Evolutionary conservation across 352 stramenopile genomes (phyloP).

Genomic region (Thraustotheca clavata): DNA sequence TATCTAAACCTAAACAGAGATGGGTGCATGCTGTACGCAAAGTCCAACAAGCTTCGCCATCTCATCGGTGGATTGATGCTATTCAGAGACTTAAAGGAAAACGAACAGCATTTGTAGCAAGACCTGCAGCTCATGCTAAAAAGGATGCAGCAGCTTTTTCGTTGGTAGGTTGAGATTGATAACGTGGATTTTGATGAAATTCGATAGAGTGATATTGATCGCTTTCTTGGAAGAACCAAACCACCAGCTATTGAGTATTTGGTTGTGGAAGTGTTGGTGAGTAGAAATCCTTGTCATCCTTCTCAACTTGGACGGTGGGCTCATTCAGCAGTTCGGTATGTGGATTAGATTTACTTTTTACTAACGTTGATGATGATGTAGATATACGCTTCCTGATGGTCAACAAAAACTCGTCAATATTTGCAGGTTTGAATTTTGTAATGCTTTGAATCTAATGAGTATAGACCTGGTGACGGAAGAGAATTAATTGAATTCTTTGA

Average conservation of each 20-base stretch:
- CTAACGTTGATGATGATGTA: background rate
- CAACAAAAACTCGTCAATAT: slow-evolving; percentile 23
- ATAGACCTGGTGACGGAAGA: slow-evolving; percentile 17
- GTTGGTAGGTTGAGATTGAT: background rate
- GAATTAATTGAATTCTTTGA: slow-evolving; percentile 24
- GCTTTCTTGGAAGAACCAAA: slow-evolving; percentile 14
- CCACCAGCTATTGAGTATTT: slow-evolving; percentile 21
- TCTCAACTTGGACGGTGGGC: slow-evolving; percentile 20
- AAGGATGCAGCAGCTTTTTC: slow-evolving; percentile 7
- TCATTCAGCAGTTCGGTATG: slow-evolving; percentile 21
- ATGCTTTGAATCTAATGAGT: background rate
- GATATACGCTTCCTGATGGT: slow-evolving; percentile 20
- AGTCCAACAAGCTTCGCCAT: slow-evolving; percentile 2
- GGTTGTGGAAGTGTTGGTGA: slow-evolving; percentile 21
- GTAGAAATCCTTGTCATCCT: slow-evolving; percentile 16
- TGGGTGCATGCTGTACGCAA: slow-evolving; percentile 7
- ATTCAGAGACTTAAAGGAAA: slow-evolving; percentile 14
- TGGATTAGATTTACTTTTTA: background rate
- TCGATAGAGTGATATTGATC: slow-evolving; percentile 15
- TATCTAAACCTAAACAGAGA: background rate
- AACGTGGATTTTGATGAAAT: no score
- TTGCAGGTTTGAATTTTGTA: slow-evolving; percentile 5
- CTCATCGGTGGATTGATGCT: background rate
- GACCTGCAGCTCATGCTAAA: background rate
- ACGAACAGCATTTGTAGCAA: background rate